phyloP scores from a whole-genome alignment of 257 asterid species.

The Schizonepeta tenuifolia region DNA sequence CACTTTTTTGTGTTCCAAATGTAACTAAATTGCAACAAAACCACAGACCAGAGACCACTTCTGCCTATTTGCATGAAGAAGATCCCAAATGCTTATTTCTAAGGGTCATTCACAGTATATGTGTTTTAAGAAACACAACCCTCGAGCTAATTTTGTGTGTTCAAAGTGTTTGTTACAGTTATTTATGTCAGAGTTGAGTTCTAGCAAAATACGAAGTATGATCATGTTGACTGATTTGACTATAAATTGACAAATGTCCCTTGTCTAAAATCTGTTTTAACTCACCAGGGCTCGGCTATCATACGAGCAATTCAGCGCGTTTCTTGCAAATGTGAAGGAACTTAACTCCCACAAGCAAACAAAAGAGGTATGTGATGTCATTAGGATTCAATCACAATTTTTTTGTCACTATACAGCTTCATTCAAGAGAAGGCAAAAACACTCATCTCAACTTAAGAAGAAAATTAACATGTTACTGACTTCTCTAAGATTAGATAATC shows the following conservation, averaged over 20 bases:
- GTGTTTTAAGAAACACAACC: neutral
- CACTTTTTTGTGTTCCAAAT: neutral
- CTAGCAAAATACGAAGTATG: neutral
- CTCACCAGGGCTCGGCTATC: constrained; percentile 72
- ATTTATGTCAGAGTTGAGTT: neutral
- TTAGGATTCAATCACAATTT: neutral
- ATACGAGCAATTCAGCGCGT: constrained; percentile 90
- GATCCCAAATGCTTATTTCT: neutral
- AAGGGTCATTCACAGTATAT: neutral
- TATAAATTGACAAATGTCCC: constrained; percentile 10
- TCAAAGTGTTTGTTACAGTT: neutral
- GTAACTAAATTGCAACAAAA: constrained; percentile 8
- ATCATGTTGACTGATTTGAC: neutral
- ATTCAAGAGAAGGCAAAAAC: neutral
- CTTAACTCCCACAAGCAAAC: constrained; percentile 94
- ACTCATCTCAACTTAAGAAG: neutral
- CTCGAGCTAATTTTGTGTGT: neutral
- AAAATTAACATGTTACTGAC: neutral
- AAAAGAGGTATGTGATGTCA: constrained; percentile 60
- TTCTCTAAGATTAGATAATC: too few relatives aligned
- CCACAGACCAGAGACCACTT: neutral
- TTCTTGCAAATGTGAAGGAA: constrained; percentile 92
- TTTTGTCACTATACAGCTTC: neutral
- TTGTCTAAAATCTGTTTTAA: constrained; percentile 15
- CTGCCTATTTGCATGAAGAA: neutral